Evolutionary conservation across 441 rosid species (phyloP), one percentile per base, ranked within the genome.

Genomic region (Pelargonium citronellum): DNA sequence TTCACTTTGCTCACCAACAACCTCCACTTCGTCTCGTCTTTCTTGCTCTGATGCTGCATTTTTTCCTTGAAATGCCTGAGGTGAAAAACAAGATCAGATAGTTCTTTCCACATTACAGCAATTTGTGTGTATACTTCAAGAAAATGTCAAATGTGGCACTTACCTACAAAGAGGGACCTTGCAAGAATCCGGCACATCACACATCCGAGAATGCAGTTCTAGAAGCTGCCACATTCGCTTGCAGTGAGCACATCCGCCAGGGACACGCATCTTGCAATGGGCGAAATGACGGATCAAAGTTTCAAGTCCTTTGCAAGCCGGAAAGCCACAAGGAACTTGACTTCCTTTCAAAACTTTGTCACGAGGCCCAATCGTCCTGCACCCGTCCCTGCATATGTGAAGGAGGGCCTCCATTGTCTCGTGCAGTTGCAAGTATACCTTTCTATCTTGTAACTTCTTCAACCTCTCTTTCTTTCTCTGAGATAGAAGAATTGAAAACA

Each of bases 141-240:
- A 19, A 53, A 53, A 53, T 53, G 58, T 15, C 2, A 55, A 11
- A 63, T 67, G 69, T 39, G 44, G 69, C 15, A 71, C 84, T 81
- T 81, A 91, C 97, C 91, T 61, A 60, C 98, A 91, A 68, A 91
- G 96, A 47, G 96, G 96, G 74, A 91, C 89, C 74, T 78, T 83
- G 90, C 97, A 93, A 73, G 77, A 79, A 75, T 88, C 91, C 17
- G 92, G 90, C 57, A 86, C 85, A 0, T 77, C 67, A 66, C 97
- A 93, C 82, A 89, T 81, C 51, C 94, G 85, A 67, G 98, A 88
- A 75, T 92, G 98, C 77, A 92, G 87, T 76, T 91, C 91, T 69
- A 91, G 87, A 70, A 92, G 90, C 81, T 88, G 92, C 93, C 98
- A 88, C 94, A 88, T 87, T 39, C 91, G 82, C 78, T 89, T 92